Evolutionary conservation across 257 asterid species (phyloP), one percentile per base, ranked within the genome.

Genomic region (Euphrasia confusa): DNA sequence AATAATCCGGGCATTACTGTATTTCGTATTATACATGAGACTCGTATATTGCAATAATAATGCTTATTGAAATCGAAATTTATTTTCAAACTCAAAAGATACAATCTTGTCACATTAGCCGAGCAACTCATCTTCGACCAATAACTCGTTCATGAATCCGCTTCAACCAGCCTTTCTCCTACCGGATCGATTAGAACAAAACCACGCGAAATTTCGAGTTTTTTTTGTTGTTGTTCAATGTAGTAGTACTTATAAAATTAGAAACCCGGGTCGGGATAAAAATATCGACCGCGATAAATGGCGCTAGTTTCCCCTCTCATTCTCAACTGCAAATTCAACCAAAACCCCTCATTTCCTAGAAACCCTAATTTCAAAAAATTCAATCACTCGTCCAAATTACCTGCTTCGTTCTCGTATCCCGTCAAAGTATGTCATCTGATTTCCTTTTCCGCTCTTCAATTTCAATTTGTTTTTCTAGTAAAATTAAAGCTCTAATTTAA

Each of bases 251-350:
- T n/a, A n/a, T n/a, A n/a, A 5, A 30, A 30, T 4, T 30, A 0
- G 5, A 5, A 35, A 7, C 49, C 13, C 57, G 10, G 13, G 39
- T 13, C 48, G 21, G 61, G 28, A 14, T 8, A 13, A 56, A 35
- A 47, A 30, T 13, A 37, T 8, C 1, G 7, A n/a, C 3, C 9
- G 28, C 5, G 52, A 64, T 45, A 12, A 66, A 90, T 90, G 97
- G 88, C 92, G 83, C 74, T 73, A 45, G 49, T 75, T 61, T 32
- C 69, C 58, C 61, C 80, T 40, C 53, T 63, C 57, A 68, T 79
- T 40, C 53, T 63, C 57, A 68, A 68, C 73, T 68, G 63, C 33
- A 66, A 7, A 68, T 21, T 18, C 66, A 44, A 58, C 65, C 71
- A 53, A 10, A 68, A 73, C 42, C 78, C 79, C 64, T 21, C 48